A percentile compares a stretch with the other conserved stretches of the same genome.
Conservation (phyloP, 306 rosid species). For the Ceratonia siliqua region DNA sequence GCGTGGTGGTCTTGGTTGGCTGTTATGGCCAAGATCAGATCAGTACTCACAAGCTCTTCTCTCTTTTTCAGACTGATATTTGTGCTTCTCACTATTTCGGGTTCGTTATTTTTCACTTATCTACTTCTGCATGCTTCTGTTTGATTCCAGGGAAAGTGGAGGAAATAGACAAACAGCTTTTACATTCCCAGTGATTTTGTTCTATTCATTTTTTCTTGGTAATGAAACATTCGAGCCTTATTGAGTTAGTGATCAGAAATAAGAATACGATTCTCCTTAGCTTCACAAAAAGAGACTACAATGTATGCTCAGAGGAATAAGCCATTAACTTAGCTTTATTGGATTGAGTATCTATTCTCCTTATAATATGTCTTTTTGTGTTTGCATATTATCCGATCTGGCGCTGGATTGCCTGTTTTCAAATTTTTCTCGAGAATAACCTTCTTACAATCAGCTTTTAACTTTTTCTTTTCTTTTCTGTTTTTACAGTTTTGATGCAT, state of each 20-base stretch:
- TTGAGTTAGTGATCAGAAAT: constrained; percentile 23
- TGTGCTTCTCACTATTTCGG: constrained; percentile 54
- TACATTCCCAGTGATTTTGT: neutral
- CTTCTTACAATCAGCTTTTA: neutral
- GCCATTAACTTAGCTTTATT: constrained; percentile 1
- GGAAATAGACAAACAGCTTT: neutral
- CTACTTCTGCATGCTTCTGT: constrained; percentile 22
- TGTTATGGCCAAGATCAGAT: constrained; percentile 32
- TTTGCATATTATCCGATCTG: constrained; percentile 16
- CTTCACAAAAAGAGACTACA: neutral
- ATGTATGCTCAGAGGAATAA: neutral
- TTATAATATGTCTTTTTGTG: neutral
- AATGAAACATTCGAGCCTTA: constrained; percentile 24
- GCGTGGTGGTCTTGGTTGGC: constrained; percentile 10
- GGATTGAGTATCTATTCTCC: constrained; percentile 17
- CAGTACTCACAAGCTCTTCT: constrained; percentile 51
- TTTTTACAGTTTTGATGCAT: neutral
- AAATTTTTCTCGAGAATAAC: neutral
- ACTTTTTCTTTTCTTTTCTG: neutral
- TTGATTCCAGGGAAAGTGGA: constrained; percentile 31
- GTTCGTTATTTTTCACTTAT: constrained; percentile 36
- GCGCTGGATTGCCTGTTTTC: neutral
- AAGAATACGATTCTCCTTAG: constrained; percentile 29
- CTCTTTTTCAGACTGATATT: constrained; percentile 42
- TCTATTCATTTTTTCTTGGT: neutral